Evolutionary conservation across 306 rosid species (phyloP), one percentile per base, ranked within the genome.

Genomic region (Crataegus laevigata): DNA sequence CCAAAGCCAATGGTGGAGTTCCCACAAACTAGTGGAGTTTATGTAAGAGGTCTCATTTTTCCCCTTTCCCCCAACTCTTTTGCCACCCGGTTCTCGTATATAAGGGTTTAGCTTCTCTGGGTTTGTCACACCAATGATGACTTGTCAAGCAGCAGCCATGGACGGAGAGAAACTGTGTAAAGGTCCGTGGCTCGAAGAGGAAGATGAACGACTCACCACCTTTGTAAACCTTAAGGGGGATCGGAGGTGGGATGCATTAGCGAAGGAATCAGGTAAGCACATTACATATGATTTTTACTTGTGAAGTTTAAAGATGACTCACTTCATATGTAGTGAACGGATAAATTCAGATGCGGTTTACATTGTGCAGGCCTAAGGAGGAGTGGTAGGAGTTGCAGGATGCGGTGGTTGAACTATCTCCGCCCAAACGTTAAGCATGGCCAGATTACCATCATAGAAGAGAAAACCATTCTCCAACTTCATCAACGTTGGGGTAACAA

Each of bases 331-430:
- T 8, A 25, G 19, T 4, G 22, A 26, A 2, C 7, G 40, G 29
- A 54, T 8, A 29, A 52, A 47, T 38, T 24, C 30, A 60, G 34
- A 67, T 17, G 18, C 61, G 54, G 38, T 24, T 25, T 18, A 15
- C 38, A n/a, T 45, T 19, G 51, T 51, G 51, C 62, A 90, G 98
- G 98, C 6, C 84, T 93, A 4, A 80, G 66, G 82, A 89, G 98
- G 79, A 87, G 91, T 85, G 96, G 98, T 38, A 89, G 87, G 79
- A 93, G 98, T 70, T 93, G 96, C 78, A 89, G 98, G 80, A 78
- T 90, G 74, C 76, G 98, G 81, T 90, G 96, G 96, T 52, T 87
- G 72, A 93, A 93, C 88, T 90, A 90, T 85, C 94, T 93, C 75
- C 86, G 83, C 13, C 92, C 94, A 21, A 82, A 86, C 88, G 87